Conservation (phyloP, 257 asterid genomes). For the Nicotiana otophora region DNA sequence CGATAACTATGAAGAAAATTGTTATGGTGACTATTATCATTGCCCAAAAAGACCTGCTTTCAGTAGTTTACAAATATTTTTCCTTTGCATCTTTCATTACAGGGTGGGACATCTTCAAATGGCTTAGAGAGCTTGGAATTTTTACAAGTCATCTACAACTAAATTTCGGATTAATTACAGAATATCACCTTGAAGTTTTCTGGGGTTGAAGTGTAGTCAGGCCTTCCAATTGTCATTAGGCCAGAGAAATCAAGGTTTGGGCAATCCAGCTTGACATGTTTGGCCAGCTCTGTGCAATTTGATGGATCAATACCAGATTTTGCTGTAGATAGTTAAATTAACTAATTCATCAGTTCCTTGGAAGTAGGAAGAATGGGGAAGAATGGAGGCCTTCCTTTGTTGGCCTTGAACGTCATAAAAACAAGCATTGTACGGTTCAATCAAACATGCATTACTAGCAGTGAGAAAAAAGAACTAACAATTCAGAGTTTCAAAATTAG, state of each 20-base stretch:
- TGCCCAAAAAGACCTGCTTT: background rate
- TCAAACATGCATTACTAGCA: background rate
- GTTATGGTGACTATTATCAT: background rate
- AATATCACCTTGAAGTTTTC: slow-evolving; percentile 66
- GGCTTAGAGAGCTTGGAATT: background rate
- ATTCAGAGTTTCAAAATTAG: background rate
- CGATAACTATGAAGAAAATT: background rate
- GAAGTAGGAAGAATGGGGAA: background rate
- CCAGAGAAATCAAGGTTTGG: slow-evolving; percentile 82
- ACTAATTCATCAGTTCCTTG: background rate
- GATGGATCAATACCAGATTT: slow-evolving; percentile 80
- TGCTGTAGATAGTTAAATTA: slow-evolving; percentile 46
- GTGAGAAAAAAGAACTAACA: background rate
- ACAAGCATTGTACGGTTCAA: background rate
- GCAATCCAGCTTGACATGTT: slow-evolving; percentile 57
- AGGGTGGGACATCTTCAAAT: background rate
- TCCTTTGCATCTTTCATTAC: background rate
- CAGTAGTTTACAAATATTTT: background rate
- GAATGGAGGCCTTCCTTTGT: background rate
- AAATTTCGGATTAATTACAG: background rate
- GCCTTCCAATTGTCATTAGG: slow-evolving; percentile 91
- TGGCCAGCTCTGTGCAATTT: slow-evolving; percentile 62
- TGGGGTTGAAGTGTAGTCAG: slow-evolving; percentile 86
- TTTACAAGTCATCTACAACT: background rate
- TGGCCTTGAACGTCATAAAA: background rate